phyloP scores from a whole-genome alignment of 2,329 filamentous ascomycete species.

The Geosmithia morbida region DNA sequence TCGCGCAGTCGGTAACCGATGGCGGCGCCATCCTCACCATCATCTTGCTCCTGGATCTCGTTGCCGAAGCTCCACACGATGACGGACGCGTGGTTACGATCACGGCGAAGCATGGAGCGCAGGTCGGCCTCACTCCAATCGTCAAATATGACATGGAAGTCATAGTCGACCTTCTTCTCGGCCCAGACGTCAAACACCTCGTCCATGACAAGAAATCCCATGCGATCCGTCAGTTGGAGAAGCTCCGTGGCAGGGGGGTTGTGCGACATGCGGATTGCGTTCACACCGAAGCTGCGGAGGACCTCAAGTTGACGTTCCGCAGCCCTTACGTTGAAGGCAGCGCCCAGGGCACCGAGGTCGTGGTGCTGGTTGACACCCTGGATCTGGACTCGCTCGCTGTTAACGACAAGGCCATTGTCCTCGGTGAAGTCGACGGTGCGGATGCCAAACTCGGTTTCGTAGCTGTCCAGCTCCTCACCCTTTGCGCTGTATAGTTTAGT shows the following conservation, averaged over 20 bases:
- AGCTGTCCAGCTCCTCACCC: conserved; percentile 20
- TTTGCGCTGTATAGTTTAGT: conserved; percentile 18
- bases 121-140: conserved; percentile 40
- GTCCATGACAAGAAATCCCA: conserved; percentile 35
- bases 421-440: conserved; percentile 24
- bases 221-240: conserved; percentile 30
- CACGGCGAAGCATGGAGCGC: conserved; percentile 32
- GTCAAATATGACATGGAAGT: conserved; percentile 33
- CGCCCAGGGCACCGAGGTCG: conserved; percentile 31
- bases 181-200: conserved; percentile 39
- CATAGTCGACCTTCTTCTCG: conserved; percentile 25
- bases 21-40: conserved; percentile 12
- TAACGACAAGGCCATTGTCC: conserved; percentile 25
- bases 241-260: conserved; percentile 36
- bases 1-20: conserved; percentile 20
- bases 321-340: conserved; percentile 34
- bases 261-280: conserved; percentile 35
- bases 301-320: conserved; percentile 31
- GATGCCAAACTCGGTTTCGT: conserved; percentile 35
- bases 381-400: conserved; percentile 26
- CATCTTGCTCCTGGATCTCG: conserved; percentile 32
- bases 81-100: conserved; percentile 40
- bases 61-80: conserved; percentile 38
- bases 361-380: conserved; percentile 35
- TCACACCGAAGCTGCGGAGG: conserved; percentile 31